Conservation (phyloP, 2,329 filamentous ascomycete genomes). For the Fusarium irregulare region DNA sequence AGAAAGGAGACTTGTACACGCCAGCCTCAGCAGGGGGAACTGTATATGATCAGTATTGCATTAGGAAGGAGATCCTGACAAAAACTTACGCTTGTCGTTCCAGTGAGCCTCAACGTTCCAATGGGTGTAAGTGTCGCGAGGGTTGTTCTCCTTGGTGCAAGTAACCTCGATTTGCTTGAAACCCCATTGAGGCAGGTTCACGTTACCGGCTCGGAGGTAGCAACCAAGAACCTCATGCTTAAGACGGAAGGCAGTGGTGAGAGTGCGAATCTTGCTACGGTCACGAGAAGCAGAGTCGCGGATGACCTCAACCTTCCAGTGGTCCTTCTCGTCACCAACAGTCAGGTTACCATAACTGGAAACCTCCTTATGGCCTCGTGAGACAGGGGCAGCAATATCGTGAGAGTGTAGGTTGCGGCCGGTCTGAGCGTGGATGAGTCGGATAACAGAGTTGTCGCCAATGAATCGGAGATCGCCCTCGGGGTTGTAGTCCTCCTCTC, state of each 20-base stretch:
- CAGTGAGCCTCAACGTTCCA: slow-evolving; percentile 98
- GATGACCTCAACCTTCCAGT: slow-evolving; percentile 94
- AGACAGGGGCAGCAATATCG: slow-evolving; percentile 85
- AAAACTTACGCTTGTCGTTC: slow-evolving; percentile 87
- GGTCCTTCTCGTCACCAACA: slow-evolving; percentile 95
- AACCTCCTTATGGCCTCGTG: slow-evolving; percentile 91
- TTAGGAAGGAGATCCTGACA: not conserved
- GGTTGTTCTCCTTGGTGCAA: slow-evolving; percentile 92
- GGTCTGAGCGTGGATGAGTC: slow-evolving; percentile 93
- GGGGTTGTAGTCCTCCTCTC: slow-evolving; percentile 76
- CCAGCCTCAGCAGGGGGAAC: slow-evolving; percentile 90
- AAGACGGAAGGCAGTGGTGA: slow-evolving; percentile 93
- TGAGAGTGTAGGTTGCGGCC: slow-evolving; percentile 98
- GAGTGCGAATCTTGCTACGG: slow-evolving; percentile 84
- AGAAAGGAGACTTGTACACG: slow-evolving; percentile 95
- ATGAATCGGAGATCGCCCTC: slow-evolving; percentile 78
- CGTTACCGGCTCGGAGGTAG: slow-evolving; percentile 94
- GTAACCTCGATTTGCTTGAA: slow-evolving; percentile 99
- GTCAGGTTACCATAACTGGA: slow-evolving; percentile 97
- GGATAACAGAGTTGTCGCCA: slow-evolving; percentile 80
- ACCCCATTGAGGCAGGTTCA: slow-evolving; percentile 97
- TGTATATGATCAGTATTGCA: slow-evolving; percentile 52
- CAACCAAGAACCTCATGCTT: slow-evolving; percentile 85
- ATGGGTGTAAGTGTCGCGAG: slow-evolving; percentile 93
- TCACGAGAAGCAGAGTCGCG: slow-evolving; percentile 89